Conservation (phyloP, 225 moss, liverwort and hornwort genomes). For the Sphagnum contortum region DNA sequence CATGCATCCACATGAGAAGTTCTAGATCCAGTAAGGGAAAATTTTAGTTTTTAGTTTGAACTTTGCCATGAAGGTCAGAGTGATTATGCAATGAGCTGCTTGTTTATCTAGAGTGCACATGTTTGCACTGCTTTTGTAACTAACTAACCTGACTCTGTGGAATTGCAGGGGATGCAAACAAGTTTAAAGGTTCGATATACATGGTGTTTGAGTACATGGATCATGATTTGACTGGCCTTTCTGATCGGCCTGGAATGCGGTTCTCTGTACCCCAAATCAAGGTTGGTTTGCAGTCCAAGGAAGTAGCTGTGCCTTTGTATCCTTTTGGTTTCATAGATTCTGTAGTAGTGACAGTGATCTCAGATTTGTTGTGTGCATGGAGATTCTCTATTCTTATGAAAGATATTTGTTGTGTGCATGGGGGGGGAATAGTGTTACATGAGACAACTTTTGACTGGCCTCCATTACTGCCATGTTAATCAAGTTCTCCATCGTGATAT, state of each 20-base stretch:
- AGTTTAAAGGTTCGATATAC: slow-evolving; percentile 32
- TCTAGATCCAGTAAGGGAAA: too few species aligned
- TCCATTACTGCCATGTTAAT: slow-evolving; percentile 40
- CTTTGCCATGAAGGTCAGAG: too few species aligned
- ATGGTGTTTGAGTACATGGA: slow-evolving; percentile 49
- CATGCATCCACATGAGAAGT: too few species aligned
- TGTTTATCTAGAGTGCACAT: too few species aligned
- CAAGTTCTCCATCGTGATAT: slow-evolving; percentile 41
- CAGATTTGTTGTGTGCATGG: too few species aligned
- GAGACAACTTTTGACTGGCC: slow-evolving; percentile 36
- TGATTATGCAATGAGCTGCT: too few species aligned
- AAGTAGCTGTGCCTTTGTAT: too few species aligned
- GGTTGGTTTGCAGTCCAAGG: slow-evolving; percentile 6
- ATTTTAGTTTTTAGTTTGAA: too few species aligned
- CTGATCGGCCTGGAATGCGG: slow-evolving; percentile 32
- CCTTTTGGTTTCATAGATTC: too few species aligned
- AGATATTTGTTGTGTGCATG: not conserved
- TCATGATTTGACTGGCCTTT: slow-evolving; percentile 37
- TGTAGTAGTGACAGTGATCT: too few species aligned
- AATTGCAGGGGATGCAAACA: slow-evolving; percentile 14
- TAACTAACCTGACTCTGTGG: not conserved
- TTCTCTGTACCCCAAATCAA: slow-evolving; percentile 43
- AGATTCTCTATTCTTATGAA: too few species aligned
- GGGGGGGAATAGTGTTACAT: slow-evolving; percentile 34
- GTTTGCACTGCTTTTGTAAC: not conserved